Evolutionary conservation across 2,329 filamentous ascomycete species (phyloP), one percentile per base, ranked within the genome.

Genomic region (Fusarium stilboides): DNA sequence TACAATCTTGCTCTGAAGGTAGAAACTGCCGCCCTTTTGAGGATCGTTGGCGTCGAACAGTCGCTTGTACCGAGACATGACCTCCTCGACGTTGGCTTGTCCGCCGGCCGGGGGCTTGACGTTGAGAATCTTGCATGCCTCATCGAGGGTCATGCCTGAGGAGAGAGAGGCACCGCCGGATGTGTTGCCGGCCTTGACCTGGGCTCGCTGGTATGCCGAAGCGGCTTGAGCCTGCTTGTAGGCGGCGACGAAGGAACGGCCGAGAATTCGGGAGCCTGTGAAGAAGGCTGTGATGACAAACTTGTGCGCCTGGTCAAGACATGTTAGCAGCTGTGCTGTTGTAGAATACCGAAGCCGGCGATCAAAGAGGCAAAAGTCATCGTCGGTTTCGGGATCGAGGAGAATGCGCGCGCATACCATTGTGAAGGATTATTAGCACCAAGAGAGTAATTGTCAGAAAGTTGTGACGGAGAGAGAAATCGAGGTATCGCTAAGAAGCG

Each of bases 41-140:
- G 96, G 95, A 70, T 99, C 93, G 83, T 99, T 99, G 74, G 89
- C 84, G 81, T 99, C 96, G 79, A 98, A 99, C 47, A 99, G 84
- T 70, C 91, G 90, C 88, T 98, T 98, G 86, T 98, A 99, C 55
- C 94, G 88, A 73, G 92, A 89, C 81, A 92, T 91, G 57, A 97
- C 90, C 70, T 91, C 87, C 74, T 94, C 92, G 78, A 94, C 84
- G 78, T 94, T 92, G 62, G 91, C 87, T 78, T 94, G 87, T 45
- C 93, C 94, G 65, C 86, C 88, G 20, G 77, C 72, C 2, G 95
- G 94, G 37, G 94, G 93, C 80, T 95, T 93, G 73, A 99, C 94
- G 80, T 99, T 97, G 68, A 99, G 88, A 77, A 99, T 98, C 82
- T 94, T 93, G 88, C 94, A 98, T 55, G 96, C 96, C 85, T 99